Conservation (phyloP, 495 filamentous ascomycete genomes). For the Acidomyces sp. region DNA sequence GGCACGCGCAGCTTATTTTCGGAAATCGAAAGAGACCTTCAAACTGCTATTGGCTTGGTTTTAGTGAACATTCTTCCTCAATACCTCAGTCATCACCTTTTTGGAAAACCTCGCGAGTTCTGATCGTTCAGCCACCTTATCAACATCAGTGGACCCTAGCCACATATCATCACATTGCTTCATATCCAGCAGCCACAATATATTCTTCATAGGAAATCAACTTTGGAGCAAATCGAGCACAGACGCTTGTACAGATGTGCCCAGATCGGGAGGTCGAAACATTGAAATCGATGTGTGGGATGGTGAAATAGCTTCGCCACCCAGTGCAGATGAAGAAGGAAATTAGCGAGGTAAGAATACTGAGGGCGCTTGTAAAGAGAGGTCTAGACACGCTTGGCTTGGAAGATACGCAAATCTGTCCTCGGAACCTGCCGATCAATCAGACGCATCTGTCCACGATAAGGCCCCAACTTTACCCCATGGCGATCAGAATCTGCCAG, state of each 20-base stretch:
- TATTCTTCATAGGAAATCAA: slow-evolving; percentile 86
- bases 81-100: slow-evolving; percentile 15
- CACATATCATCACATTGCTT: slow-evolving; percentile 77
- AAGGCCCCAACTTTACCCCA: no score
- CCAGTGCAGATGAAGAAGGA: slow-evolving; percentile 5
- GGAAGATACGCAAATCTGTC: neutral
- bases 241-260: slow-evolving; percentile 67
- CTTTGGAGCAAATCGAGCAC: slow-evolving; percentile 70
- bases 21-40: no score
- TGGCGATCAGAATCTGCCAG: slow-evolving; percentile 28
- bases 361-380: slow-evolving; percentile 20
- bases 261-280: slow-evolving; percentile 74
- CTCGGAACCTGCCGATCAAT: slow-evolving; percentile 13
- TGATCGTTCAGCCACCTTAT: neutral
- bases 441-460: slow-evolving; percentile 25
- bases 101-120: slow-evolving; percentile 4
- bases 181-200: slow-evolving; percentile 88
- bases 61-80: no score
- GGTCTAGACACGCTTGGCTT: slow-evolving; percentile 7
- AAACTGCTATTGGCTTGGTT: no score
- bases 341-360: slow-evolving; percentile 11
- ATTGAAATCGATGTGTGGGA: slow-evolving; percentile 97
- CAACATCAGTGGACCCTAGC: slow-evolving; percentile 9
- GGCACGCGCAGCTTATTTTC: no score
- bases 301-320: slow-evolving; percentile 40